A percentile compares a stretch with the other conserved stretches of the same genome.
Evolutionary conservation across 192 early-diverging fungal species (phyloP).

Genomic region (Coemansia sp.): DNA sequence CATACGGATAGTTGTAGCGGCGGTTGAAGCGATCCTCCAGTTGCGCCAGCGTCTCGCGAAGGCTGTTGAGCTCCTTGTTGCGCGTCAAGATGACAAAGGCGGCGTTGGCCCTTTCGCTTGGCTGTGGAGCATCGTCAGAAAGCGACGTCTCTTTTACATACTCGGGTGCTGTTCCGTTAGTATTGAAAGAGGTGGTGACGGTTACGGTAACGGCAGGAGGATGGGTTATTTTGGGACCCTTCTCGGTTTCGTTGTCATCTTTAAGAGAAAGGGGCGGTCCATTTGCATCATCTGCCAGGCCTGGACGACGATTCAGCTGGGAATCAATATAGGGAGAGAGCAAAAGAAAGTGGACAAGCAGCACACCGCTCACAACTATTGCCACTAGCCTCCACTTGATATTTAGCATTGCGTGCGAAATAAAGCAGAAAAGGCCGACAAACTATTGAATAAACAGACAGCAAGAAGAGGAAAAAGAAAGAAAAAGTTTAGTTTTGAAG

Average conservation of each 20-base stretch:
- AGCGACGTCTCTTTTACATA: conserved; percentile 20
- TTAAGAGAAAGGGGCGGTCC: background rate
- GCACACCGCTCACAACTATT: conserved; percentile 26
- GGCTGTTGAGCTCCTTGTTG: conserved; percentile 67
- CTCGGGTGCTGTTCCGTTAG: conserved; percentile 21
- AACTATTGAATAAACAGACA: background rate
- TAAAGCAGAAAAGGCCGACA: background rate
- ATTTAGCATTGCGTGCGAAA: conserved; percentile 30
- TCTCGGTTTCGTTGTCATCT: conserved; percentile 4
- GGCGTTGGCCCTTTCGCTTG: conserved; percentile 57
- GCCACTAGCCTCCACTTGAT: conserved; percentile 45
- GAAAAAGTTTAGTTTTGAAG: background rate
- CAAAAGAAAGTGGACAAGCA: conserved; percentile 41
- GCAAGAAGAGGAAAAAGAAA: conserved; percentile 5
- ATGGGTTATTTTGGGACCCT: conserved; percentile 18
- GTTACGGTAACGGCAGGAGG: conserved; percentile 36
- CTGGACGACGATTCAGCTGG: background rate
- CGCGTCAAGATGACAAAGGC: conserved; percentile 73
- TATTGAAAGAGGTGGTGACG: conserved; percentile 10
- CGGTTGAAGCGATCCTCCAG: conserved; percentile 76
- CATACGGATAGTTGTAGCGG: conserved; percentile 76
- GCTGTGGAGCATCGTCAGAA: conserved; percentile 1
- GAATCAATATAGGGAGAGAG: conserved; percentile 37
- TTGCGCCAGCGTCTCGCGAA: conserved; percentile 64
- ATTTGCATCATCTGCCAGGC: conserved; percentile 7